A percentile compares a stretch with the other conserved stretches of the same genome.
These are phyloP conservation scores for Fusarium tricinctum DNA, from an alignment of 2,329 filamentous ascomycete genomes.

Conservation along the genomic window DNA sequence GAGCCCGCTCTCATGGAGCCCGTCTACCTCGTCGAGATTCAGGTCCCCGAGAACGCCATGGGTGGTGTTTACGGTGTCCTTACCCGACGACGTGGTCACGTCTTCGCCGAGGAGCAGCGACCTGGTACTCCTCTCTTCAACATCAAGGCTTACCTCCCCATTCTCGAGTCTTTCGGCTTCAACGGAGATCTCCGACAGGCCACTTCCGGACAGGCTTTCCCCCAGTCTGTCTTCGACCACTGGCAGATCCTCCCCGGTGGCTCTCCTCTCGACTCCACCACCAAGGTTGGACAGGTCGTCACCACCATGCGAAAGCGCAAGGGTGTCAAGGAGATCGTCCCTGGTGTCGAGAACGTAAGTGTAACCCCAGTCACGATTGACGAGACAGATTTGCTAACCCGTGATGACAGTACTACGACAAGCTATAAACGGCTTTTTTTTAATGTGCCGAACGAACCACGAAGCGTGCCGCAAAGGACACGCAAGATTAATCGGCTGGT, in stretches of 20 bases:
- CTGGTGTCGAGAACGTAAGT: slow-evolving; percentile 95
- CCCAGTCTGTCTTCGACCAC: slow-evolving; percentile 98
- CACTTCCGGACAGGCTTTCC: slow-evolving; percentile 98
- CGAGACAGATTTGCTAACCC: slow-evolving; percentile 43
- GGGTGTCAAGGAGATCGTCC: slow-evolving; percentile 97
- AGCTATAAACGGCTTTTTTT: slow-evolving; percentile 79
- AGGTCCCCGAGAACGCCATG: slow-evolving; percentile 98
- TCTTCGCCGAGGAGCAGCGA: slow-evolving; percentile 98
- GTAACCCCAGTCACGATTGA: not conserved
- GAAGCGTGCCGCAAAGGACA: slow-evolving; percentile 60
- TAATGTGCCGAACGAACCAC: slow-evolving; percentile 61
- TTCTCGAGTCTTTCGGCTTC: slow-evolving; percentile 99
- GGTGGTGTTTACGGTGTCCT: slow-evolving; percentile 99
- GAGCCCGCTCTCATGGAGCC: slow-evolving; percentile 94
- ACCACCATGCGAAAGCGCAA: slow-evolving; percentile 97
- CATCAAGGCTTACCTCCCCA: slow-evolving; percentile 96
- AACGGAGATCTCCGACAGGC: slow-evolving; percentile 94
- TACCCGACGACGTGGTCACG: slow-evolving; percentile 97
- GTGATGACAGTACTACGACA: slow-evolving; percentile 88
- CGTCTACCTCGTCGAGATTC: slow-evolving; percentile 99
- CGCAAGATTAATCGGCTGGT: slow-evolving; percentile 59
- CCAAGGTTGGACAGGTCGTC: slow-evolving; percentile 87
- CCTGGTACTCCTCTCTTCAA: slow-evolving; percentile 99
- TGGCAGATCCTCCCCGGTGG: slow-evolving; percentile 97
- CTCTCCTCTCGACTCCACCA: slow-evolving; percentile 85